Percentiles rank a stretch among this genome's conserved stretches.
phyloP scores from a whole-genome alignment of 805 yeast species.

The Metschnikowia vanudenii region DNA sequence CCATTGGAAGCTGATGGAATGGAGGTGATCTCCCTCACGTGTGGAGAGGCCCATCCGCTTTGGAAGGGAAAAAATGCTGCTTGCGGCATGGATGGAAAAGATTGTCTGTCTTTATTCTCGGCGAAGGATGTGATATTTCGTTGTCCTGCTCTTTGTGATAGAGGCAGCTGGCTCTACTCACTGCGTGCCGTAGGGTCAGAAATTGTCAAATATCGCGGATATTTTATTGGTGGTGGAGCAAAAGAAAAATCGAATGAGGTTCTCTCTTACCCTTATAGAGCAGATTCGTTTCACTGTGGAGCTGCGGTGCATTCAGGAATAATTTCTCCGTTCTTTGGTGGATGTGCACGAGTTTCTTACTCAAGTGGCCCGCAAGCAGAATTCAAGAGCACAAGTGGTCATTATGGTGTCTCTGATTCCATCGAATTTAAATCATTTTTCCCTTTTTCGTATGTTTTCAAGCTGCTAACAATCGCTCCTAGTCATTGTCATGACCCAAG shows the following conservation, averaged over 20 bases:
- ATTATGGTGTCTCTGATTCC: conserved; percentile 51
- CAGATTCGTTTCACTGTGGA: conserved; percentile 87
- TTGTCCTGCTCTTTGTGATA: conserved; percentile 87
- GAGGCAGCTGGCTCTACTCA: conserved; percentile 73
- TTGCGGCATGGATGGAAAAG: conserved; percentile 72
- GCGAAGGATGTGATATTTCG: conserved; percentile 54
- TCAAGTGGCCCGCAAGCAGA: conserved; percentile 46
- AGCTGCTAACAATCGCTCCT: conserved; percentile 30
- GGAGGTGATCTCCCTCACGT: conserved; percentile 46
- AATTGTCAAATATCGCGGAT: conserved; percentile 66
- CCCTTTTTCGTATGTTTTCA: conserved; percentile 70
- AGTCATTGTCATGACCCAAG: conserved; percentile 72
- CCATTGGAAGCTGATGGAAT: conserved; percentile 27
- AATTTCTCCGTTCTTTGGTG: conserved; percentile 72
- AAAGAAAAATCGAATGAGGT: conserved; percentile 16
- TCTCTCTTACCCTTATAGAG: conserved; percentile 67
- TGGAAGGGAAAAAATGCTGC: conserved; percentile 77
- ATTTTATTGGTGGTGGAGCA: conserved; percentile 74
- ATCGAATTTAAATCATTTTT: conserved; percentile 68
- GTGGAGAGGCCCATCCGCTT: conserved; percentile 44
- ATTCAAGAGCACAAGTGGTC: conserved; percentile 51
- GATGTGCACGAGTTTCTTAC: conserved; percentile 65
- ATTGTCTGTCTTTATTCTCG: conserved; percentile 47
- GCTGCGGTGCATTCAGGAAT: conserved; percentile 87
- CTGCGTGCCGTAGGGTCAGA: conserved; percentile 71